These are phyloP conservation scores for Phaeotremella fagi DNA, from an alignment of 768 basidiomycete species.

Conservation along the genomic window DNA sequence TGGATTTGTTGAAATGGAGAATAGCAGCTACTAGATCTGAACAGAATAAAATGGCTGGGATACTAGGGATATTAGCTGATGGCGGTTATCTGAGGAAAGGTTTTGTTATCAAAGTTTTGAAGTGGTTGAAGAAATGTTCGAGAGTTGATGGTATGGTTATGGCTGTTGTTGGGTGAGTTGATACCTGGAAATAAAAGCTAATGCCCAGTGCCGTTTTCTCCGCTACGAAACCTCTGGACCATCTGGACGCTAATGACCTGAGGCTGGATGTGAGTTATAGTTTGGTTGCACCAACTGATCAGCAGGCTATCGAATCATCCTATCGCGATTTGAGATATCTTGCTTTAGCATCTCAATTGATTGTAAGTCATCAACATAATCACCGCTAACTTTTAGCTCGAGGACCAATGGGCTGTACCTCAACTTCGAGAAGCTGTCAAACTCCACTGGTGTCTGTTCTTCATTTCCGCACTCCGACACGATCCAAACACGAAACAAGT, in stretches of 20 bases:
- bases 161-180: conserved; percentile 26
- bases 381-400: conserved; percentile 17
- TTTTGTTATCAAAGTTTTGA: conserved; percentile 33
- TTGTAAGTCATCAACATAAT: conserved; percentile 15
- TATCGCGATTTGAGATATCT: conserved; percentile 33
- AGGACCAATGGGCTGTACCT: conserved; percentile 33
- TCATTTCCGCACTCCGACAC: conserved; percentile 21
- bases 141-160: conserved; percentile 25
- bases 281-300: neutral
- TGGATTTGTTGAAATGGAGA: conserved; percentile 25
- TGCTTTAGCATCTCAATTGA: conserved; percentile 30
- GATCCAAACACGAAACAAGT: conserved; percentile 22
- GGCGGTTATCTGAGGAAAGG: conserved; percentile 32
- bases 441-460: conserved; percentile 32
- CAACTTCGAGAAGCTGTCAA: conserved; percentile 31
- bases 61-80: conserved; percentile 20
- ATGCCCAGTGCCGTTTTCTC: conserved; percentile 11
- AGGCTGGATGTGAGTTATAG: neutral
- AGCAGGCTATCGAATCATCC: conserved; percentile 22
- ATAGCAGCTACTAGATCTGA: conserved; percentile 26
- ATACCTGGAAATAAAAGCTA: neutral
- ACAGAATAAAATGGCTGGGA: conserved; percentile 33
- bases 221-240: conserved; percentile 18
- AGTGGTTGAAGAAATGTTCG: conserved; percentile 37
- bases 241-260: conserved; percentile 18